Base-by-base conservation (phyloP, 768 basidiomycete species). In the Clathrus columnatus region DNA sequence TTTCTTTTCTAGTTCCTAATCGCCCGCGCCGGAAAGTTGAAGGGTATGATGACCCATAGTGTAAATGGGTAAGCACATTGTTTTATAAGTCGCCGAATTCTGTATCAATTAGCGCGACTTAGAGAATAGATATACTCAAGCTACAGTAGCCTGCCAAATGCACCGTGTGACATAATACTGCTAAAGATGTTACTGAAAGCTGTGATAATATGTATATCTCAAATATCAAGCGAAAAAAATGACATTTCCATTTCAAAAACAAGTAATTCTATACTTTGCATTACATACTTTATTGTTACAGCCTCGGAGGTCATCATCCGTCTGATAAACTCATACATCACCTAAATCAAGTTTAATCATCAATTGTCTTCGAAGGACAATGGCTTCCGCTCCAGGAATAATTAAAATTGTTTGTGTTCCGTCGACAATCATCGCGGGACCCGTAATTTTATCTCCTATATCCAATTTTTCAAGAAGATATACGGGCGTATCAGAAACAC, bases 361-460 rank as follows among this genome's bases (percentile, higher is more conserved):
- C 69, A 92, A 65, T 66, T 89, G 86, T 60, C 81, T 84, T 54
- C 80, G 83, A 48, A 83, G 79, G 54, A 90, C 64, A 7, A 85
- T 70, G 18, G 81, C 86, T 64, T 68, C 79, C 49, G 86, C 81
- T 16, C 77, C 81, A 0, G 90, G 87, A 20, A 91, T 81, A 4
- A 98, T 69, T 28, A 98, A 86, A 58, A 97, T 90, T 21, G 94
- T 96, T 73, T 96, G 95, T 20, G 94, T 97, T 61, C 90, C 76
- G 68, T 98, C 94, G 62, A 96, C 89, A 58, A 98, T 85, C 80
- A 97, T 85, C 30, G 92, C 91, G 7, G 95, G 93, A 7, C 94
- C 95, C 44, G 78, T 69, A 24, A 95, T 72, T 41, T 75, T 72
- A 55, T 91, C 85, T 2, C 92, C 93, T 11, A 83, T 71, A 0